phyloP scores from a whole-genome alignment of 148 eudicot genomes.

The Drosera capensis region DNA sequence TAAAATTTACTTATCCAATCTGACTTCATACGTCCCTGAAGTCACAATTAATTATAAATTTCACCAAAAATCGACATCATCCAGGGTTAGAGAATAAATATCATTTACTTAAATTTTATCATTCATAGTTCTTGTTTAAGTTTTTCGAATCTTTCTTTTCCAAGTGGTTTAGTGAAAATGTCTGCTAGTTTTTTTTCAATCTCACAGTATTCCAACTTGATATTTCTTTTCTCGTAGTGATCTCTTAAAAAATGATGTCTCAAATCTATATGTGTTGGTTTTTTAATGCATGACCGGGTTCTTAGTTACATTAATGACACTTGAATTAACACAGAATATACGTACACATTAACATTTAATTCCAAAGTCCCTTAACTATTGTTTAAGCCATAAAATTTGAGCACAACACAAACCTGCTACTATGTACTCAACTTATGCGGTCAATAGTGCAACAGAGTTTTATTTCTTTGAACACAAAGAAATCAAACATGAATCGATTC shows the following conservation, averaged over 20 bases:
- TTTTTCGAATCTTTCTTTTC: neutral
- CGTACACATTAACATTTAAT: neutral
- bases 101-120: neutral
- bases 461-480: too few species aligned
- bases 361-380: neutral
- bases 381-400: neutral
- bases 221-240: neutral
- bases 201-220: neutral
- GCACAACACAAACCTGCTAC: neutral
- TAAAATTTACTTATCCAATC: too few species aligned
- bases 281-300: neutral
- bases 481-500: neutral
- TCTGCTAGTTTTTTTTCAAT: conserved; percentile 1
- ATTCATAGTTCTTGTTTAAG: neutral
- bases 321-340: conserved; percentile 1
- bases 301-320: neutral
- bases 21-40: too few species aligned
- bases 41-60: too few species aligned
- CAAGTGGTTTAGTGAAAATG: neutral
- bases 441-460: too few species aligned
- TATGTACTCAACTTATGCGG: neutral
- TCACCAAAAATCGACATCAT: too few species aligned
- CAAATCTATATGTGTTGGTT: neutral
- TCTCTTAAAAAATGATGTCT: conserved; percentile 2
- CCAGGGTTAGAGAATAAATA: too few species aligned